Evolutionary conservation across 2,329 filamentous ascomycete species (phyloP).

Genomic region (Colletotrichum cordylinicola): DNA sequence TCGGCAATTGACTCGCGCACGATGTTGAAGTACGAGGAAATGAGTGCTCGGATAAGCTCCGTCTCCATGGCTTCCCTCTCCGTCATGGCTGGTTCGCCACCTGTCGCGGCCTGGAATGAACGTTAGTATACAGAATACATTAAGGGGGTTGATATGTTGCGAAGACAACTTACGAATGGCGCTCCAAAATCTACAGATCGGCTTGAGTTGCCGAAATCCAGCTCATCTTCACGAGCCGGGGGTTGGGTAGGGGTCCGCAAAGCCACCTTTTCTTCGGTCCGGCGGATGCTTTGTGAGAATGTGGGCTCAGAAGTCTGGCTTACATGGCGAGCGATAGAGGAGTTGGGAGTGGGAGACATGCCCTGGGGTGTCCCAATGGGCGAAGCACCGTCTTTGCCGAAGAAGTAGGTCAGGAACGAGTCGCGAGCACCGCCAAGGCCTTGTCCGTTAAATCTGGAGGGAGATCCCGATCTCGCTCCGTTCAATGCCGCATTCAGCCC

Average conservation of each 20-base stretch:
- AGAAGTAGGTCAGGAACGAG: slow-evolving; percentile 98
- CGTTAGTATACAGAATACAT: slow-evolving; percentile 24
- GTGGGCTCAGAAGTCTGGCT: slow-evolving; percentile 81
- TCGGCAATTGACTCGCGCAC: slow-evolving; percentile 98
- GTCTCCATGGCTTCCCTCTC: slow-evolving; percentile 98
- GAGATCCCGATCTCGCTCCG: slow-evolving; percentile 66
- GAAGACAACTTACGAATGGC: slow-evolving; percentile 61
- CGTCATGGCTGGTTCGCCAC: slow-evolving; percentile 84
- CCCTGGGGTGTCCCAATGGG: slow-evolving; percentile 44
- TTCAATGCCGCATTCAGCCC: slow-evolving; percentile 72
- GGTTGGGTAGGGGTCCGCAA: slow-evolving; percentile 54
- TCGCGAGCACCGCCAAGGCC: slow-evolving; percentile 73
- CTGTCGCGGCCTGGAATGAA: slow-evolving; percentile 49
- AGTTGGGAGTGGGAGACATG: slow-evolving; percentile 43
- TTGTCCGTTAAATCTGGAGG: slow-evolving; percentile 66
- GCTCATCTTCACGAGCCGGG: slow-evolving; percentile 45
- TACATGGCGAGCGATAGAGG: slow-evolving; percentile 66
- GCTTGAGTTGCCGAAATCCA: slow-evolving; percentile 44
- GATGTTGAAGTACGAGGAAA: slow-evolving; percentile 99
- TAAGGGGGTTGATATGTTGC: background rate
- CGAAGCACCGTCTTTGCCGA: slow-evolving; percentile 84
- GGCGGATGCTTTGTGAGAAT: slow-evolving; percentile 82
- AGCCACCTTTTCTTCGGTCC: slow-evolving; percentile 65
- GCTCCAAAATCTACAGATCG: slow-evolving; percentile 46
- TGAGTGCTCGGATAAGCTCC: slow-evolving; percentile 93